Base-by-base conservation (phyloP, 2,329 filamentous ascomycete species). In the Colletotrichum lentis region DNA sequence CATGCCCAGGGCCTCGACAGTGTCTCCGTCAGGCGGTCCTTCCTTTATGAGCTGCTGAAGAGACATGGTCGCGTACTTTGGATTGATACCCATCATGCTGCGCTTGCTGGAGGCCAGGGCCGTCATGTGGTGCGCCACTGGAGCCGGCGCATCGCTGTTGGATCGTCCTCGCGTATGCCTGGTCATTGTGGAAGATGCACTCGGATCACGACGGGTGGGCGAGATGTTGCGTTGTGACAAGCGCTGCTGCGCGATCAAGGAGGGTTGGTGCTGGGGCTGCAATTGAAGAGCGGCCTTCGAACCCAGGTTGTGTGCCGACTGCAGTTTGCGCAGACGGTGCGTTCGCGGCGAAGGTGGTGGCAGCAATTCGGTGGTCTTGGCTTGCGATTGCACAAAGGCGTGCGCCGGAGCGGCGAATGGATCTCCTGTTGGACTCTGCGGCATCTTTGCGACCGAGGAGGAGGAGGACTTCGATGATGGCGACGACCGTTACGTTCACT, bases 11-110 rank as follows among this genome's bases (percentile, higher is more conserved):
- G 67, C 67, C 20, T 86, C 86, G 27, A 84, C 76, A 27, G 90
- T 82, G 76, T 96, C 89, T 22, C 89, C 91, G 71, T 89, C 86
- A 1, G 88, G 87, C 1, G 94, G 93, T 0, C 94, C 94, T 70
- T 95, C 93, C 72, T 92, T 88, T 54, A 97, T 84, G 53, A 97
- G 85, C 71, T 88, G 84, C 76, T 97, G 93, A 35, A 97, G 79
- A 24, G 87, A 86, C 74, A 90, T 80, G 65, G 81, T 78, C n/a
- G 82, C 80, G 73, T 76, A 83, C 79, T 76, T 83, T 74, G 78
- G 85, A 73, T 69, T 83, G 62, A 69, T 65, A 16, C 70, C 69
- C 73, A 76, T 73, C 46, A 70, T 71, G n/a, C 76, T 72, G 43
- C 79, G 77, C 67, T 77, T 78, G 70, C 77, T 70, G 69, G 77